Conservation (phyloP, 129 eudicot species). For the Lactuca sativa region DNA sequence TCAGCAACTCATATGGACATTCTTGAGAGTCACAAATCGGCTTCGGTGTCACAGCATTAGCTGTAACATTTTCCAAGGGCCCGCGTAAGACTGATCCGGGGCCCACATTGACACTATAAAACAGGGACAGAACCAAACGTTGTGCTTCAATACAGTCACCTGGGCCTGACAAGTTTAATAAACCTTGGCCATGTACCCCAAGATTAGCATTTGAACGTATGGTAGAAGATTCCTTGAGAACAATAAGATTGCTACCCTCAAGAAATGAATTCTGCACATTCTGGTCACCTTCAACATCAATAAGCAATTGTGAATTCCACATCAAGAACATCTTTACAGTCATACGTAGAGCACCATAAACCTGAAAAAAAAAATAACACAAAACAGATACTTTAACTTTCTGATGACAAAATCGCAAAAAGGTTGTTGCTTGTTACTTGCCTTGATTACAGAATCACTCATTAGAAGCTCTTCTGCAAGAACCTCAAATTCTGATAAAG, state of each 20-base stretch:
- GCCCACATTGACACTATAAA: slow-evolving; percentile 93
- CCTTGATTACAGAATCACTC: slow-evolving; percentile 93
- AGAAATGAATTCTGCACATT: slow-evolving; percentile 87
- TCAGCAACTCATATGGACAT: slow-evolving; percentile 83
- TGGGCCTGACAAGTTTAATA: slow-evolving; percentile 88
- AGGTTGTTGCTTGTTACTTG: slow-evolving; percentile 23
- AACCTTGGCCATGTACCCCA: slow-evolving; percentile 99
- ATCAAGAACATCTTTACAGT: slow-evolving; percentile 94
- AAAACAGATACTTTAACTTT: background rate
- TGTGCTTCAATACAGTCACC: slow-evolving; percentile 95
- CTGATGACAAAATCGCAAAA: background rate
- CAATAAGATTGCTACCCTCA: slow-evolving; percentile 96
- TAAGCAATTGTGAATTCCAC: slow-evolving; percentile 86
- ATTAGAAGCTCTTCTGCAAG: slow-evolving; percentile 93
- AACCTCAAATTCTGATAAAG: slow-evolving; percentile 91
- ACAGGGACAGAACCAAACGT: slow-evolving; percentile 77
- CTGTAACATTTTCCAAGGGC: slow-evolving; percentile 61
- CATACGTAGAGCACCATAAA: slow-evolving; percentile 98
- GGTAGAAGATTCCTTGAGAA: slow-evolving; percentile 84
- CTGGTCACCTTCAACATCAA: slow-evolving; percentile 89
- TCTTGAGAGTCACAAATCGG: slow-evolving; percentile 60
- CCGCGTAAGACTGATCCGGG: slow-evolving; percentile 96
- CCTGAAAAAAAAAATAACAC: slow-evolving; percentile 48
- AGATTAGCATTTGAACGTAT: slow-evolving; percentile 94
- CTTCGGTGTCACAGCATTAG: slow-evolving; percentile 68